Base-by-base conservation (phyloP, 1,284 basidiomycete genomes). In the Cutaneotrichosporon cutaneum region DNA sequence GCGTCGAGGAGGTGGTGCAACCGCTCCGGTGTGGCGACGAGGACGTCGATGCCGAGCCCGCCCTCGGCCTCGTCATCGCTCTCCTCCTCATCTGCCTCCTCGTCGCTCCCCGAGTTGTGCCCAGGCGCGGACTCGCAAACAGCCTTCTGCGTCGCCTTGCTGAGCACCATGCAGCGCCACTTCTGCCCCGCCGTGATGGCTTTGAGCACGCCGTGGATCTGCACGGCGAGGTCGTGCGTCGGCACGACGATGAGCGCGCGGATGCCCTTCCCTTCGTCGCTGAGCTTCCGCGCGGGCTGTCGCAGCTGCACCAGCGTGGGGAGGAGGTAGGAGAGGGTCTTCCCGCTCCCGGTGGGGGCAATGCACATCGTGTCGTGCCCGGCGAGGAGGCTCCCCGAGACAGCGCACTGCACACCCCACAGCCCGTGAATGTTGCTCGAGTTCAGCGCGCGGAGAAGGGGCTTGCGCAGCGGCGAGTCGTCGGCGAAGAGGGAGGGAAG, bases 161-260 rank as follows among this genome's bases (percentile, higher is more conserved):
- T 90, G 71, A 92, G 88, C 24, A 96, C 81, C 2, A 92, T 81
- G 33, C 89, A 84, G 57, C 87, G 83, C 93, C 94, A 96, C 69
- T 88, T 90, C 53, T 90, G 84, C 8, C 90, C 91, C 65, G 87
- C 83, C 1, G 89, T 88, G 4, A 76, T 66, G 8, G 71, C 73
- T 54, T 70, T 70, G 30, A 72, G 91, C 74, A 99, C 96, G 61
- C 92, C 93, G 65, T 92, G 85, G 62, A 99, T 98, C 75, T 99
- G 96, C 68, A 93, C 88, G 0, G 95, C 94, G n/a, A 99, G 80
- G 81, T 99, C 96, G 66, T 93, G 87, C 0, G 96, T 99, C 1
- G 96, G 96, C 1, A 91, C 90, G 58, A 99, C 78, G 56, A 99
- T 82, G 18, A 99, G 71, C 0, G 90, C 88, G 62, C 94, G 84